A percentile compares a stretch with the other conserved stretches of the same genome.
phyloP scores from a whole-genome alignment of 345 rosid genomes.

The Nasturtium officinale region DNA sequence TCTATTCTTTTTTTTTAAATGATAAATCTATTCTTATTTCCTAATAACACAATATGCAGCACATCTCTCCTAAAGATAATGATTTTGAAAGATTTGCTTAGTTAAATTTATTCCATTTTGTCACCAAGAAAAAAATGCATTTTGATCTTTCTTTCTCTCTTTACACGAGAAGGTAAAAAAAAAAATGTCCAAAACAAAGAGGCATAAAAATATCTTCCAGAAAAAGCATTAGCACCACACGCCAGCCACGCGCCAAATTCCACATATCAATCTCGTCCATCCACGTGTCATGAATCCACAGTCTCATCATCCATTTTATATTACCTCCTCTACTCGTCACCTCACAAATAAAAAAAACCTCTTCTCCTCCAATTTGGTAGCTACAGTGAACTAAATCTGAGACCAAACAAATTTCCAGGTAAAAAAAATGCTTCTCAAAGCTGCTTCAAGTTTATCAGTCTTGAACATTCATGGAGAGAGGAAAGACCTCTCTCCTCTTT shows the following conservation, averaged over 20 bases:
- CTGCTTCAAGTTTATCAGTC: slow-evolving; percentile 49
- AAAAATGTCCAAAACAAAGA: background rate
- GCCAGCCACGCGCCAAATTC: slow-evolving; percentile 54
- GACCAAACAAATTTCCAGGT: background rate
- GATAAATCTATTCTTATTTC: too few relatives aligned
- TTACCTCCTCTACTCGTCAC: slow-evolving; percentile 6
- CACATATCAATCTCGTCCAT: slow-evolving; percentile 36
- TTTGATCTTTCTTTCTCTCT: background rate
- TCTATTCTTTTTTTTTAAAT: too few relatives aligned
- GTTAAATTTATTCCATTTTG: background rate
- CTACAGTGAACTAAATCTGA: slow-evolving; percentile 7
- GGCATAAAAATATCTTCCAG: slow-evolving; percentile 30
- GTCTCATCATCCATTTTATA: slow-evolving; percentile 38
- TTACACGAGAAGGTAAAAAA: too few relatives aligned
- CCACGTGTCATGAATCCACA: slow-evolving; percentile 53
- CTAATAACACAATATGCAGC: too few relatives aligned
- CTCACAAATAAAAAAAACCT: slow-evolving; percentile 1
- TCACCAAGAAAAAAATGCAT: background rate
- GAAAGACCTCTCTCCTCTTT: slow-evolving; percentile 32
- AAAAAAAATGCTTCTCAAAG: slow-evolving; percentile 55
- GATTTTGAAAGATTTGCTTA: background rate
- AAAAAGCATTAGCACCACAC: slow-evolving; percentile 33
- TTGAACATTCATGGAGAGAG: slow-evolving; percentile 38
- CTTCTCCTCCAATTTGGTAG: slow-evolving; percentile 1
- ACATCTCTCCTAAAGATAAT: background rate